Evolutionary conservation across 768 basidiomycete species (phyloP), one percentile per base, ranked within the genome.

Genomic region (Mycena amicta): DNA sequence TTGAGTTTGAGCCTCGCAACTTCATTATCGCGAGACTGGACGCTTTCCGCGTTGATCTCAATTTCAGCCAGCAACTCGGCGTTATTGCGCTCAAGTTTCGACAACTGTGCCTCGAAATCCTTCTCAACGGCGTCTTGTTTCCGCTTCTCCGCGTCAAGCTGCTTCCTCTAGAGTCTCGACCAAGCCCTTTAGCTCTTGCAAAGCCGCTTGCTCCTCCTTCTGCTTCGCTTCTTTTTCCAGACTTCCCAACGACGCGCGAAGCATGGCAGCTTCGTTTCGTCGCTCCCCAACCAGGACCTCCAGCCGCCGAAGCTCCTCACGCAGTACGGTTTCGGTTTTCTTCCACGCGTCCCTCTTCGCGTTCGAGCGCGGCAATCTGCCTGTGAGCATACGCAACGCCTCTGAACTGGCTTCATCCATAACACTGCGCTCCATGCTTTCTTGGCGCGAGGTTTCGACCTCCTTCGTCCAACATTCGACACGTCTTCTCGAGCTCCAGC

Each of bases 361-460:
- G 75, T 65, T 92, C 89, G 33, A 95, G 77, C 20, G 81, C 80
- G 4, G 83, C 80, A 62, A 98, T 93, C 67, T 92, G 88, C 13
- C 81, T 73, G 66, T 98, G 92, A 97, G 80, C 73, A 86, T 86
- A 29, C 90, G 80, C 66, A 98, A 75, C 23, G 88, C 92, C 71
- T 87, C 86, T 1, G 89, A 82, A 56, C 89, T 90, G 0, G 90
- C 88, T 62, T 88, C 89, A 66, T 92, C 90, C 80, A 96, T 95
- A 37, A 96, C 73, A 62, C 92, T 90, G 23, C 87, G 78, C 57
- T 90, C 89, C 72, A 93, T 77, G 66, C 87, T 90, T 66, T 92
- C 90, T 65, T 90, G 86, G 37, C 93, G 80, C 45, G 89, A 89
- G 4, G 84, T 80, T 58, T 98, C 95, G 27, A 95, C 89, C 68